A percentile compares a stretch with the other conserved stretches of the same genome.
phyloP scores from a whole-genome alignment of 371 early-diverging fungal genomes.

The Choanephora cucurbitarum region DNA sequence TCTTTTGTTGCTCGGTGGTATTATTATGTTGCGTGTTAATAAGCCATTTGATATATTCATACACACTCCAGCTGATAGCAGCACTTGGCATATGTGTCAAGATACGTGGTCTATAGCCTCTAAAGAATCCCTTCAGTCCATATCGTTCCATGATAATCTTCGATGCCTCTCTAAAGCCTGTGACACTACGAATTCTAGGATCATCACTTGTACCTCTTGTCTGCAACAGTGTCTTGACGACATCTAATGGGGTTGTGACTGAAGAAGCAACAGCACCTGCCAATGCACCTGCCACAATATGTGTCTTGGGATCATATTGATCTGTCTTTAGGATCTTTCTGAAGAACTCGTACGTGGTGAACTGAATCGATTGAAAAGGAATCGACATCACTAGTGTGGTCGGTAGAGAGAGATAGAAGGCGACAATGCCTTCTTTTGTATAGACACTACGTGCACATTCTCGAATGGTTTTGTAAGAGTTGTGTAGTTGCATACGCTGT shows the following conservation, averaged over 20 bases:
- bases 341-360: slow-evolving; percentile 85
- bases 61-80: slow-evolving; percentile 93
- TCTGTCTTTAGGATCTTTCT: slow-evolving; percentile 74
- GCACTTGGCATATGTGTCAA: slow-evolving; percentile 91
- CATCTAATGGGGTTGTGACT: slow-evolving; percentile 93
- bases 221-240: slow-evolving; percentile 91
- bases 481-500: slow-evolving; percentile 93
- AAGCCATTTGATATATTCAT: slow-evolving; percentile 86
- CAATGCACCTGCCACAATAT: slow-evolving; percentile 83
- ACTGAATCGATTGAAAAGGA: slow-evolving; percentile 93
- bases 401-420: slow-evolving; percentile 94
- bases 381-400: slow-evolving; percentile 92
- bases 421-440: slow-evolving; percentile 75
- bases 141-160: slow-evolving; percentile 72
- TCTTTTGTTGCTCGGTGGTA: slow-evolving; percentile 11
- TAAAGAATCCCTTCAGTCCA: slow-evolving; percentile 79
- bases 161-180: slow-evolving; percentile 74
- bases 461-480: slow-evolving; percentile 66
- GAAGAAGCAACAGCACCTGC: slow-evolving; percentile 92
- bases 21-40: slow-evolving; percentile 29
- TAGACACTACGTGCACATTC: slow-evolving; percentile 75
- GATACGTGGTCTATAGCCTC: slow-evolving; percentile 84
- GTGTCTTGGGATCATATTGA: slow-evolving; percentile 82
- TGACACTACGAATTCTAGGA: slow-evolving; percentile 64
- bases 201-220: slow-evolving; percentile 81